Conservation (phyloP, 2,329 filamentous ascomycete genomes). For the Allantophomopsis lycopodina region DNA sequence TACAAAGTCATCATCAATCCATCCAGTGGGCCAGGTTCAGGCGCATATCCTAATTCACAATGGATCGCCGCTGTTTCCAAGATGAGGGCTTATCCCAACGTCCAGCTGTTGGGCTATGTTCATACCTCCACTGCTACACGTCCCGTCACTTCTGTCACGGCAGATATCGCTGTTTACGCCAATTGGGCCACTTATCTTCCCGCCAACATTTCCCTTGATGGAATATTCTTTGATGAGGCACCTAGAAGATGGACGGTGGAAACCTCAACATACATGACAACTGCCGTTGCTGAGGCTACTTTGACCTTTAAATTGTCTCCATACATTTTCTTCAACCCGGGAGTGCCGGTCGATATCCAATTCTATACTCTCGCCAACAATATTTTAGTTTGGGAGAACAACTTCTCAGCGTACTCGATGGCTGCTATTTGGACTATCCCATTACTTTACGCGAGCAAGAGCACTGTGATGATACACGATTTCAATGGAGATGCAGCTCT, state of each 20-base stretch:
- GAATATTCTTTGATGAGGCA: background rate
- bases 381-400: background rate
- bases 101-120: slow-evolving; percentile 24
- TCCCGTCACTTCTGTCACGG: slow-evolving; percentile 12
- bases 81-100: slow-evolving; percentile 21
- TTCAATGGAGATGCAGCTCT: background rate
- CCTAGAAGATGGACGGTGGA: background rate
- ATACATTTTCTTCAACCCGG: background rate
- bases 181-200: background rate
- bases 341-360: background rate
- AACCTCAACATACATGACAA: background rate
- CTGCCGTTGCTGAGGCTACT: background rate
- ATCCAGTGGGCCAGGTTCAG: slow-evolving; percentile 16
- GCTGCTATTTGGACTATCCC: background rate
- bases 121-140: slow-evolving; percentile 17
- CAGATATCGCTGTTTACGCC: background rate
- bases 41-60: slow-evolving; percentile 16
- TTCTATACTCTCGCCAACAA: background rate
- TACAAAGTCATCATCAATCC: slow-evolving; percentile 13
- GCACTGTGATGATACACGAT: background rate
- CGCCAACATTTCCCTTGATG: background rate
- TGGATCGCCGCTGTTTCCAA: slow-evolving; percentile 18
- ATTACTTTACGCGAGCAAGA: background rate
- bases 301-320: background rate
- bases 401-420: background rate